Evolutionary conservation across 352 stramenopile genomes (phyloP).

Genomic region (Phytophthora capsici): DNA sequence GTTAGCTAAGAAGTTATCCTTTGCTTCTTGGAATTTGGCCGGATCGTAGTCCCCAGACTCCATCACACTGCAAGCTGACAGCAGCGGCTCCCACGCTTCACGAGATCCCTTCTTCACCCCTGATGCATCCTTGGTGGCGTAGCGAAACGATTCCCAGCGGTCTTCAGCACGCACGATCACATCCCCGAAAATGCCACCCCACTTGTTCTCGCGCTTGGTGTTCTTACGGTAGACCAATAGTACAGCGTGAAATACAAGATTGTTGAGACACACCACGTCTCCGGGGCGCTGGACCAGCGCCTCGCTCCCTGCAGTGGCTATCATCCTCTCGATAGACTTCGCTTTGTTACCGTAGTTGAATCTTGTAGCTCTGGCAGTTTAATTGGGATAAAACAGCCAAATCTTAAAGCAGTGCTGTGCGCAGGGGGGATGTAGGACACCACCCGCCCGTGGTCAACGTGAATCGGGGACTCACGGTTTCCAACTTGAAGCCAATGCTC

Average conservation of each 20-base stretch:
- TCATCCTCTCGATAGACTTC: neutral
- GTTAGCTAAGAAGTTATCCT: no score
- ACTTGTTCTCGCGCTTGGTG: neutral
- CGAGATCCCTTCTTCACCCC: no score
- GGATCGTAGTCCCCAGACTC: no score
- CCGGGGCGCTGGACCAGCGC: neutral
- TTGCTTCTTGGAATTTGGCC: no score
- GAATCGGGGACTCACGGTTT: slow-evolving; percentile 6
- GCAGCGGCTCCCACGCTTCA: no score
- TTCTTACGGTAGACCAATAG: neutral
- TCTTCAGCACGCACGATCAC: neutral
- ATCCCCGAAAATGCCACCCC: neutral
- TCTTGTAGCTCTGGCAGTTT: no score
- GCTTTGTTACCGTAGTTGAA: neutral
- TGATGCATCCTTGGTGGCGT: slow-evolving; percentile 2
- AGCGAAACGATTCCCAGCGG: neutral
- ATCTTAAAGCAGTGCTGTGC: slow-evolving; percentile 7
- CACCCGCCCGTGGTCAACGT: slow-evolving; percentile 6
- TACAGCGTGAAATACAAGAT: slow-evolving; percentile 2
- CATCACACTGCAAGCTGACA: no score
- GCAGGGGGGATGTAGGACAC: slow-evolving; percentile 9
- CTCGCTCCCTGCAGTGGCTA: neutral
- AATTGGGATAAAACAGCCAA: slow-evolving; percentile 1
- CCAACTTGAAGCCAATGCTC: slow-evolving; percentile 6
- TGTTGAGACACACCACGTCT: neutral